These are phyloP conservation scores for Backusella australiensis DNA, from an alignment of 192 early-diverging fungal species.

Conservation along the genomic window DNA sequence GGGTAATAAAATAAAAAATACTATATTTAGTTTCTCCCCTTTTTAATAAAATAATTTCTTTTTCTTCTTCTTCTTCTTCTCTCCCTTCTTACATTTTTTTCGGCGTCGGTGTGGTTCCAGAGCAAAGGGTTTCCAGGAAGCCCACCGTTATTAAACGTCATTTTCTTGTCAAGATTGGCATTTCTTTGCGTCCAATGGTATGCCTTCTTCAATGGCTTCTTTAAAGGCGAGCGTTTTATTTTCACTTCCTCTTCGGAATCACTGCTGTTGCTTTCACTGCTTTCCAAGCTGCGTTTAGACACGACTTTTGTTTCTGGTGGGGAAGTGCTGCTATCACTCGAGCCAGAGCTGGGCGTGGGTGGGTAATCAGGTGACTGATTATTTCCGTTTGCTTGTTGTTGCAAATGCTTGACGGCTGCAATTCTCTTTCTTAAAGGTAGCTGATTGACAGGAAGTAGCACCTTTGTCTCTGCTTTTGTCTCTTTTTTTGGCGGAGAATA, in stretches of 20 bases:
- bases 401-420: not conserved
- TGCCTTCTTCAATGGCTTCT: not conserved
- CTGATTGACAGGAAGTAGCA: not conserved
- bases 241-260: not conserved
- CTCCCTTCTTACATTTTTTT: conserved; percentile 9
- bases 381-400: not conserved
- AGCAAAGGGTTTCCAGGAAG: conserved; percentile 11
- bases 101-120: not conserved
- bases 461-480: not conserved
- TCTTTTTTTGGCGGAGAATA: not conserved
- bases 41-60: not conserved
- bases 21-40: not conserved
- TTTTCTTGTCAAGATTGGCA: not conserved
- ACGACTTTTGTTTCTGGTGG: not conserved
- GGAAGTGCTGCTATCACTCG: not conserved
- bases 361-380: conserved; percentile 6
- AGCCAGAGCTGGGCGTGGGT: not conserved
- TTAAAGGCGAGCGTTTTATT: not conserved
- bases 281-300: not conserved
- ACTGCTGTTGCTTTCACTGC: not conserved
- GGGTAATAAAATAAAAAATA: not conserved
- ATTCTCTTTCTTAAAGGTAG: conserved; percentile 11
- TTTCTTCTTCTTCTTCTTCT: not conserved
- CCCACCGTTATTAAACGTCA: not conserved
- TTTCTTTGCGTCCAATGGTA: conserved; percentile 5